A percentile compares a stretch with the other conserved stretches of the same genome.
phyloP scores from a whole-genome alignment of 495 filamentous ascomycete genomes.

The Saxispiralis lemnorum region DNA sequence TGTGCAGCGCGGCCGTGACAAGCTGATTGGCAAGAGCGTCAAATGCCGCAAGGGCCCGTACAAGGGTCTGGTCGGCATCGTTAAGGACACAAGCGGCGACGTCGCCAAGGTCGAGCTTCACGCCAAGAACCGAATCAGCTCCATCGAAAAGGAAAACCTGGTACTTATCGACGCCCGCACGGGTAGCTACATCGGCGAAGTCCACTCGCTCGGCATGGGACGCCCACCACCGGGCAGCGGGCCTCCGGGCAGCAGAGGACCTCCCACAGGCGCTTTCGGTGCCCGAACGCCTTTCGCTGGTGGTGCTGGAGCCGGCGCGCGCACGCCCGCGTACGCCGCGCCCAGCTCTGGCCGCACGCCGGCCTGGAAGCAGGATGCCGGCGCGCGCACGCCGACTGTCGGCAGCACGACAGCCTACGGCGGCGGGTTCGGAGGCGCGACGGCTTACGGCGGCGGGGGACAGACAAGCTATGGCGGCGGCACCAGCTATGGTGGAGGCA shows the following conservation, averaged over 20 bases:
- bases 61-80: slow-evolving; percentile 86
- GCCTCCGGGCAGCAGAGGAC: slow-evolving; percentile 6
- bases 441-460: slow-evolving; percentile 38
- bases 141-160: slow-evolving; percentile 57
- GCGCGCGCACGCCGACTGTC: slow-evolving; percentile 10
- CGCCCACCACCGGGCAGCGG: slow-evolving; percentile 6
- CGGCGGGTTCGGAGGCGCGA: slow-evolving; percentile 31
- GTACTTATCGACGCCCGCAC: slow-evolving; percentile 65
- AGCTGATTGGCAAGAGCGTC: slow-evolving; percentile 79
- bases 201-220: slow-evolving; percentile 25
- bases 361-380: slow-evolving; percentile 41
- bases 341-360: slow-evolving; percentile 41
- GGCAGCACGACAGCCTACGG: slow-evolving; percentile 12
- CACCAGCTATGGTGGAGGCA: slow-evolving; percentile 26
- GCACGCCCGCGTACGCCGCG: slow-evolving; percentile 21
- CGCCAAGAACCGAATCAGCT: slow-evolving; percentile 73
- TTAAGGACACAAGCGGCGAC: slow-evolving; percentile 76
- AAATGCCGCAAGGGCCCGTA: slow-evolving; percentile 64
- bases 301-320: slow-evolving; percentile 27
- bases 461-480: slow-evolving; percentile 12
- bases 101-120: slow-evolving; percentile 82
- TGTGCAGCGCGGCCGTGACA: slow-evolving; percentile 58
- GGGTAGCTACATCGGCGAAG: slow-evolving; percentile 46
- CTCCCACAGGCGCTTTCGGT: slow-evolving; percentile 33
- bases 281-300: slow-evolving; percentile 52